phyloP scores from a whole-genome alignment of 1,284 basidiomycete genomes.

The Rhizoctonia solani region DNA sequence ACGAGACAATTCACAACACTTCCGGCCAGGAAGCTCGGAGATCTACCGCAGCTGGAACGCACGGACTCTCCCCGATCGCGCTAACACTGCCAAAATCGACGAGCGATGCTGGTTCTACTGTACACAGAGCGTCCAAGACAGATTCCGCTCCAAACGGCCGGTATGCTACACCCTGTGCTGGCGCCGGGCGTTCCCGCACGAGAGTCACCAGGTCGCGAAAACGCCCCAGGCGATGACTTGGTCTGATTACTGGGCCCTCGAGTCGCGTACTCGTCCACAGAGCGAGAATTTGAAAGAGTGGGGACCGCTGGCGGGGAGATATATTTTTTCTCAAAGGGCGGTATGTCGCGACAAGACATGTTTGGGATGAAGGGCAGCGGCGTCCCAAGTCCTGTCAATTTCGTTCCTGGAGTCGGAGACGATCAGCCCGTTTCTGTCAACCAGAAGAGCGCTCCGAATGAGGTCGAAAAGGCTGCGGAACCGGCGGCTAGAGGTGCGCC shows the following conservation, averaged over 20 bases:
- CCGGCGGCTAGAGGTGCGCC: background rate
- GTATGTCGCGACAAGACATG: slow-evolving; percentile 29
- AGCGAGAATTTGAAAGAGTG: slow-evolving; percentile 9
- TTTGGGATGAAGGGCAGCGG: slow-evolving; percentile 32
- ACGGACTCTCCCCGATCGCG: background rate
- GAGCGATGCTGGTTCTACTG: slow-evolving; percentile 26
- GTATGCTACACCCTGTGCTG: slow-evolving; percentile 33
- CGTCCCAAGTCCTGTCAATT: slow-evolving; percentile 23
- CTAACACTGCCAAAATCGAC: slow-evolving; percentile 13
- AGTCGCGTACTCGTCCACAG: slow-evolving; percentile 14
- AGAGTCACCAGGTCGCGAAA: slow-evolving; percentile 27
- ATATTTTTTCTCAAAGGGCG: slow-evolving; percentile 25
- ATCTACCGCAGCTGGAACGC: slow-evolving; percentile 33
- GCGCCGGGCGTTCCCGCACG: slow-evolving; percentile 21
- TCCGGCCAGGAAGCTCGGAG: slow-evolving; percentile 11
- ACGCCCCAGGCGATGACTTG: slow-evolving; percentile 16
- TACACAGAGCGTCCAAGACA: slow-evolving; percentile 17
- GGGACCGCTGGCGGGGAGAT: slow-evolving; percentile 22
- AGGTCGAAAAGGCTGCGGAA: background rate
- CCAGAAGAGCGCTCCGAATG: background rate
- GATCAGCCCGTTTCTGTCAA: background rate
- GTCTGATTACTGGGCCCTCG: slow-evolving; percentile 25
- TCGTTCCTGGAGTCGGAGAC: slow-evolving; percentile 20
- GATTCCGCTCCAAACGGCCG: slow-evolving; percentile 18
- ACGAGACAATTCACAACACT: slow-evolving; percentile 14